Evolutionary conservation across 2,329 filamentous ascomycete species (phyloP).

Genomic region (Decorospora gaudefroyi): DNA sequence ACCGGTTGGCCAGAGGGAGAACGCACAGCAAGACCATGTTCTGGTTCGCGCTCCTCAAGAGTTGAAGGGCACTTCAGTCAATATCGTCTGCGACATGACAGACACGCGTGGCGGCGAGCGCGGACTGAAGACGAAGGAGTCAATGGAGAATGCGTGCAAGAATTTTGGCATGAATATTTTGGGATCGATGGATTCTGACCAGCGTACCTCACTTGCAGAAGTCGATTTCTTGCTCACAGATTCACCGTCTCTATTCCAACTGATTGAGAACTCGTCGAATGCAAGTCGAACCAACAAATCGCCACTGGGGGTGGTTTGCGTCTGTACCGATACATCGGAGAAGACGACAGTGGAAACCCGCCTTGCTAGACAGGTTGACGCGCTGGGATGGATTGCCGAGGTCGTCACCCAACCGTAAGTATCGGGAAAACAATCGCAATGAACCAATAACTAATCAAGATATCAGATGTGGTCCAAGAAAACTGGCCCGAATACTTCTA

Average conservation of each 20-base stretch:
- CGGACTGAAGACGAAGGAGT: conserved; percentile 33
- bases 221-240: conserved; percentile 37
- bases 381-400: conserved; percentile 34
- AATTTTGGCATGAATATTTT: conserved; percentile 31
- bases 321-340: conserved; percentile 37
- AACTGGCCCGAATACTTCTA: conserved; percentile 31
- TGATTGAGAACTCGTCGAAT: conserved; percentile 25
- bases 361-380: conserved; percentile 28
- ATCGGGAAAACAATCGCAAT: background rate
- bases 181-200: conserved; percentile 12
- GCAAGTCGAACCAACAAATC: conserved; percentile 19
- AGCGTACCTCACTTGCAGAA: conserved; percentile 16
- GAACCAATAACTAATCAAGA: background rate
- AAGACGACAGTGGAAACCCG: conserved; percentile 31
- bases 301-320: conserved; percentile 32
- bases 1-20: conserved; percentile 21
- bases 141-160: conserved; percentile 32
- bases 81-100: conserved; percentile 29
- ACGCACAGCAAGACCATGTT: conserved; percentile 16
- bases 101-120: conserved; percentile 27
- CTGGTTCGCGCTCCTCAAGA: conserved; percentile 21
- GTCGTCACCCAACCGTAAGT: conserved; percentile 37
- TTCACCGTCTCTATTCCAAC: conserved; percentile 27
- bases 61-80: conserved; percentile 26
- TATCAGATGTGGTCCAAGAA: conserved; percentile 34